Evolutionary conservation across 2,329 filamentous ascomycete species (phyloP).

Genomic region (Epichloe sibirici): DNA sequence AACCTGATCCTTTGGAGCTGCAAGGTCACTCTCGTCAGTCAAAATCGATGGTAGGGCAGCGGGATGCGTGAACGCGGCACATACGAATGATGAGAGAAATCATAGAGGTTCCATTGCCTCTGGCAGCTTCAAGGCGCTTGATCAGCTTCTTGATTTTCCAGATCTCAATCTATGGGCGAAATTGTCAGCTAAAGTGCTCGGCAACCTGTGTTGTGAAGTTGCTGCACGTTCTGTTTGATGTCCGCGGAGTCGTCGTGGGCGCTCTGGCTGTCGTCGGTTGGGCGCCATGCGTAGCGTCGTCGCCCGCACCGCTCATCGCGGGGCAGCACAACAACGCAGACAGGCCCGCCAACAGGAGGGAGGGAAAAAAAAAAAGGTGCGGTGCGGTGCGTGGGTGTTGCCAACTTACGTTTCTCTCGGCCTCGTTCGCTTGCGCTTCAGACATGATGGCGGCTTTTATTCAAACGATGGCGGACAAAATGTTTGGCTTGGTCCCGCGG

Average conservation of each 20-base stretch:
- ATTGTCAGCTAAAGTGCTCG: conserved; percentile 4
- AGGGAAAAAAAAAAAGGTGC: background rate
- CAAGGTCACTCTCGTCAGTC: conserved; percentile 3
- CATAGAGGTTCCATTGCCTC: conserved; percentile 99
- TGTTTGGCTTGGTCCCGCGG: conserved; percentile 15
- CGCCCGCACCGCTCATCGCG: conserved; percentile 12
- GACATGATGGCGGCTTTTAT: conserved; percentile 55
- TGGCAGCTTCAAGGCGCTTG: conserved; percentile 91
- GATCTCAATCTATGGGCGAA: conserved; percentile 48
- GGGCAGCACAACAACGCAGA: conserved; percentile 14
- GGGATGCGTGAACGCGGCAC: conserved; percentile 22
- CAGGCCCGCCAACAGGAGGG: conserved; percentile 1
- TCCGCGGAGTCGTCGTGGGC: background rate
- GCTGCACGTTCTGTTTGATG: background rate
- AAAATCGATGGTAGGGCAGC: background rate
- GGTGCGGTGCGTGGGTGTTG: background rate
- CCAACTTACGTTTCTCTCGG: conserved; percentile 78
- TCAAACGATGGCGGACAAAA: conserved; percentile 12
- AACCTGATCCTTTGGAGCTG: conserved; percentile 95
- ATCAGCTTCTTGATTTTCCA: conserved; percentile 99
- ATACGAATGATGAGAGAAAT: conserved; percentile 97
- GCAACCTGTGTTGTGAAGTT: background rate
- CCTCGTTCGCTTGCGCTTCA: conserved; percentile 76
- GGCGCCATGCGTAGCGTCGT: too few relatives aligned
- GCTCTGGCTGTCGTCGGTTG: background rate